Evolutionary conservation across 2,329 filamentous ascomycete species (phyloP).

Genomic region (Trichoderma asperellum): DNA sequence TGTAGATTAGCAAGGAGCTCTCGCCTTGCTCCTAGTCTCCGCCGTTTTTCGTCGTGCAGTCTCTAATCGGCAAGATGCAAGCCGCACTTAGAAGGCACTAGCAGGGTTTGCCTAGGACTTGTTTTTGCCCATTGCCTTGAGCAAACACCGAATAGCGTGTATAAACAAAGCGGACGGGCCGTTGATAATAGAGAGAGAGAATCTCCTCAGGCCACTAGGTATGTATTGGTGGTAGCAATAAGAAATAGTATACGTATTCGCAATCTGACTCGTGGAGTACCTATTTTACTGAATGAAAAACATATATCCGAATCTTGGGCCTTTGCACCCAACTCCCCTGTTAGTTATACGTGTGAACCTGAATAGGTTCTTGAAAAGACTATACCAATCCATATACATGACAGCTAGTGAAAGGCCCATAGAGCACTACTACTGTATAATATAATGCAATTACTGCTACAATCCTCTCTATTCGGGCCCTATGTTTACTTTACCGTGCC

Average conservation of each 20-base stretch:
- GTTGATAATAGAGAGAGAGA: background rate
- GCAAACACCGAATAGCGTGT: background rate
- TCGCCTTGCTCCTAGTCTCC: slow-evolving; percentile 19
- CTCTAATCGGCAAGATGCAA: slow-evolving; percentile 24
- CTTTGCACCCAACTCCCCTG: no score
- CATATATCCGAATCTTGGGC: background rate
- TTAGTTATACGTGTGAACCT: background rate
- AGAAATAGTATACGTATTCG: background rate
- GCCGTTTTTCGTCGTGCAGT: slow-evolving; percentile 18
- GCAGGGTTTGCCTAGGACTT: slow-evolving; percentile 16
- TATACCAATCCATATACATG: background rate
- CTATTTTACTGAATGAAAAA: background rate
- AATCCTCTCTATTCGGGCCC: background rate
- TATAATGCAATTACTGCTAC: background rate
- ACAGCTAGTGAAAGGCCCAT: background rate
- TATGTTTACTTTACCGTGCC: background rate
- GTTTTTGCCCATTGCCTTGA: background rate
- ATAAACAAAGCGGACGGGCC: background rate
- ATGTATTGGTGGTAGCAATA: background rate
- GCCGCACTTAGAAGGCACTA: slow-evolving; percentile 12
- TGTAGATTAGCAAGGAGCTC: slow-evolving; percentile 16
- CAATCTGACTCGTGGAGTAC: background rate
- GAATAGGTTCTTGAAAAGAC: no score
- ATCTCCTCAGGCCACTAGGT: background rate
- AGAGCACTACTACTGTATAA: background rate